Conservation (phyloP, 306 rosid species). For the Quercus variabilis region DNA sequence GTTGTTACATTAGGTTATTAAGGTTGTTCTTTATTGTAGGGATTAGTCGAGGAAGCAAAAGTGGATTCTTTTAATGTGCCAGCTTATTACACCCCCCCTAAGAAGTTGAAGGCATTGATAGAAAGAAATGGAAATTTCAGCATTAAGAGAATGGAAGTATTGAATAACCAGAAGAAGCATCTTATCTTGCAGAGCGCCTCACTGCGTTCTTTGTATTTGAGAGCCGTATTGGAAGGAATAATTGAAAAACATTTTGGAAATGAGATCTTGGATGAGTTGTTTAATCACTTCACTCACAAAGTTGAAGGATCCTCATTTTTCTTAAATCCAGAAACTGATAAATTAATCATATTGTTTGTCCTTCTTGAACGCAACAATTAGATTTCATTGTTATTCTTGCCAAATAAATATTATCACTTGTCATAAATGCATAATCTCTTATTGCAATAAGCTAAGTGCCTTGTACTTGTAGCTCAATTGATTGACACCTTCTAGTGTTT, state of each 20-base stretch:
- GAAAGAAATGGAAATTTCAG: no score
- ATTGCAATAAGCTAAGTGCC: no score
- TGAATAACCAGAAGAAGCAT: not conserved
- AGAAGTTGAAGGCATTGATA: no score
- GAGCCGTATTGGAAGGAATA: slow-evolving; percentile 23
- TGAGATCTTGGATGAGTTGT: slow-evolving; percentile 25
- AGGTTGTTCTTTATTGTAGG: not conserved
- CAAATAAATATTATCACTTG: no score
- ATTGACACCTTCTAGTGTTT: no score
- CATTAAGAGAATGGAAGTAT: no score
- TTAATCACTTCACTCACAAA: slow-evolving; percentile 19
- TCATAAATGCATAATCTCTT: no score
- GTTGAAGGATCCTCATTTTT: slow-evolving; percentile 13
- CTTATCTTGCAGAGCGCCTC: not conserved
- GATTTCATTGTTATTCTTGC: no score
- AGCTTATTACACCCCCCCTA: no score
- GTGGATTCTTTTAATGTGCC: slow-evolving; percentile 30
- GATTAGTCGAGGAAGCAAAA: slow-evolving; percentile 8
- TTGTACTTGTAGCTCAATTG: no score
- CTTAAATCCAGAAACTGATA: slow-evolving; percentile 2
- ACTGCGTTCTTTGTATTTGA: not conserved
- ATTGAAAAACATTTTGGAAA: slow-evolving; percentile 30
- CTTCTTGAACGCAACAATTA: slow-evolving; percentile 15
- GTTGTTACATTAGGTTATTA: not conserved
- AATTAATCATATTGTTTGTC: not conserved